Evolutionary conservation across 495 filamentous ascomycete species (phyloP), one percentile per base, ranked within the genome.

Genomic region (Cudoniella acicularis): DNA sequence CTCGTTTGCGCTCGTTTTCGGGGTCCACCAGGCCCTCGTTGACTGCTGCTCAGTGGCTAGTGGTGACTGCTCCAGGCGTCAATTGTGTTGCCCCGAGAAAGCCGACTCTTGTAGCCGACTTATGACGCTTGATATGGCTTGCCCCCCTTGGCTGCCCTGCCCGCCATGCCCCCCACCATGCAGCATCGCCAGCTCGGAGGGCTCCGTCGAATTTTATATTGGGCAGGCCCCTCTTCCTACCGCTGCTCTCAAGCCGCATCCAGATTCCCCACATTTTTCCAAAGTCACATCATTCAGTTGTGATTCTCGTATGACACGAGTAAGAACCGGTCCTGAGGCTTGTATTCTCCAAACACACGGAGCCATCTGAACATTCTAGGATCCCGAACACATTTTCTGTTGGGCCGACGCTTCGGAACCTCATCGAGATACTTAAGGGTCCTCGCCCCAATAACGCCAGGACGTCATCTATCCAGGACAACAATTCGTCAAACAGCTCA

Each of bases 241-340:
- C 21, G 47, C 10, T 10, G 42, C 54, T 49, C 30, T 51, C 26
- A 40, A 46, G 18, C 18, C 40, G 11, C 54, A 17, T 58, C 47
- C 41, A 46, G 17, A 26, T 24, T 51, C 56, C 48, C 46, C 56
- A 58, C 56, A 42, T 1, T 30, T 42, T 49, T 9, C 13, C n/a
- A 55, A 48, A 60, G 50, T 60, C 57, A 47, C 49, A 46, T 55
- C 52, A 60, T 55, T 18, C 17, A 16, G 18, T 24, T n/a, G 25
- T 54, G 43, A 48, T 54, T 3, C 51, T 60, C 52, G 58, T 55
- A 60, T 23, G 58, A 54, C 18, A 60, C 58, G 58, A 60, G 52
- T 50, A 60, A 13, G 42, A 60, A 60, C 52, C 52, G 51, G 24
- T 42, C 25, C 23, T 51, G 26, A 51, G 48, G 25, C 46, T 45